These are phyloP conservation scores for Rhodomyrtus tomentosa DNA, from an alignment of 345 rosid genomes.

Conservation along the genomic window DNA sequence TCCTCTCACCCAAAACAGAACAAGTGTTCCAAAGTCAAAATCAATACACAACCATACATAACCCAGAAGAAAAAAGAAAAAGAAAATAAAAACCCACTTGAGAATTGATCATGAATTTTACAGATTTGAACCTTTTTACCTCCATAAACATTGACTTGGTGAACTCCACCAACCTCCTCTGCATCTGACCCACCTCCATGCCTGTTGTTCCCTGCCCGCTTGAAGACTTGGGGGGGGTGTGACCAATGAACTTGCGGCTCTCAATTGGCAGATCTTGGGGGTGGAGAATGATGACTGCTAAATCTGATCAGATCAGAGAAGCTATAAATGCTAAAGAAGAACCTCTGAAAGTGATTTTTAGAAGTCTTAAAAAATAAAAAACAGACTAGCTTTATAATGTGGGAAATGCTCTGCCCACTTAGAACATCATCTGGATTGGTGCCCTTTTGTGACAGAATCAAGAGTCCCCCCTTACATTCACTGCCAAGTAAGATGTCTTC, in stretches of 20 bases:
- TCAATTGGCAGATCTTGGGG: neutral
- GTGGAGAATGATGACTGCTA: neutral
- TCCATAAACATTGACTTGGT: constrained; percentile 66
- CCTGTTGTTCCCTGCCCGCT: neutral
- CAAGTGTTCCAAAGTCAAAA: neutral
- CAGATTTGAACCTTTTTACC: constrained; percentile 17
- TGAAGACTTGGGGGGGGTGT: neutral
- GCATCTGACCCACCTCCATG: constrained; percentile 78
- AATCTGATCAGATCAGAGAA: neutral
- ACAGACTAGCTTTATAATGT: neutral
- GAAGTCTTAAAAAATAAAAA: neutral
- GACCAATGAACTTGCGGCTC: neutral
- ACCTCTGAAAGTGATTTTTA: neutral
- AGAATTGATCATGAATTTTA: neutral
- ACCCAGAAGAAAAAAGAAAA: neutral
- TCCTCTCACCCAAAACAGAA: constrained; percentile 3
- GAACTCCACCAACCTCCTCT: constrained; percentile 61
- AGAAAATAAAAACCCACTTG: neutral
- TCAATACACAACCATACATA: neutral
- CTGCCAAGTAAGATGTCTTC: neutral
- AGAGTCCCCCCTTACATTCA: neutral
- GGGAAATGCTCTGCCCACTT: neutral
- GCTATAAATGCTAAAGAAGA: neutral
- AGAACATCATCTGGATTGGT: neutral
- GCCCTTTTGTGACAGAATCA: neutral